phyloP scores from a whole-genome alignment of 2,329 filamentous ascomycete genomes.

The Nemania sp. region DNA sequence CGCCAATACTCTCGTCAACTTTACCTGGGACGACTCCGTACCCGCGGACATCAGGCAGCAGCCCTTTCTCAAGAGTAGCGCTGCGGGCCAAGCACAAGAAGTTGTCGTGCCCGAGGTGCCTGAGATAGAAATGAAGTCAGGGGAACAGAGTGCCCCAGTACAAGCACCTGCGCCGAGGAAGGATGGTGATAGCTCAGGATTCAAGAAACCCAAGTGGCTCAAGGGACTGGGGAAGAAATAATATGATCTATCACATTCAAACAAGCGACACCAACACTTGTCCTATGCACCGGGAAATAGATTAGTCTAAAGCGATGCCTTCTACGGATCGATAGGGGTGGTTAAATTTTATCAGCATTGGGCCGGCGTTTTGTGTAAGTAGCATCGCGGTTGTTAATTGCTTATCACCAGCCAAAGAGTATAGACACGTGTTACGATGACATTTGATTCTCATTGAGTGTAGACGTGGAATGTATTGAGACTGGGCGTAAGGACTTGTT shows the following conservation, averaged over 20 bases:
- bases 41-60: slow-evolving; percentile 29
- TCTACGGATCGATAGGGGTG: not conserved
- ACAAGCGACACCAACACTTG: too few relatives aligned
- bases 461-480: slow-evolving; percentile 14
- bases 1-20: slow-evolving; percentile 71
- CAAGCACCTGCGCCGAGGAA: slow-evolving; percentile 25
- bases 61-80: slow-evolving; percentile 52
- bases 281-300: not conserved
- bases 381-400: slow-evolving; percentile 1
- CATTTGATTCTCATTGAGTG: slow-evolving; percentile 10
- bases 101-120: slow-evolving; percentile 58
- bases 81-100: slow-evolving; percentile 58
- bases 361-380: slow-evolving; percentile 11
- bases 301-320: too few relatives aligned
- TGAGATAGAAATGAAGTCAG: slow-evolving; percentile 39
- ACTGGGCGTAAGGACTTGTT: slow-evolving; percentile 24
- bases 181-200: slow-evolving; percentile 29
- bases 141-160: slow-evolving; percentile 2
- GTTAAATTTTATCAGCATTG: slow-evolving; percentile 17
- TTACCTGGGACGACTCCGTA: slow-evolving; percentile 37
- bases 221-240: slow-evolving; percentile 74
- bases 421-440: not conserved
- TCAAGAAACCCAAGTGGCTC: slow-evolving; percentile 70
- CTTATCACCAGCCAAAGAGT: slow-evolving; percentile 1
- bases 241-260: slow-evolving; percentile 22